Percentiles rank a stretch among this genome's conserved stretches.
These are phyloP conservation scores for Albifimbria verrucaria DNA, from an alignment of 2,329 filamentous ascomycete genomes.

Conservation along the genomic window DNA sequence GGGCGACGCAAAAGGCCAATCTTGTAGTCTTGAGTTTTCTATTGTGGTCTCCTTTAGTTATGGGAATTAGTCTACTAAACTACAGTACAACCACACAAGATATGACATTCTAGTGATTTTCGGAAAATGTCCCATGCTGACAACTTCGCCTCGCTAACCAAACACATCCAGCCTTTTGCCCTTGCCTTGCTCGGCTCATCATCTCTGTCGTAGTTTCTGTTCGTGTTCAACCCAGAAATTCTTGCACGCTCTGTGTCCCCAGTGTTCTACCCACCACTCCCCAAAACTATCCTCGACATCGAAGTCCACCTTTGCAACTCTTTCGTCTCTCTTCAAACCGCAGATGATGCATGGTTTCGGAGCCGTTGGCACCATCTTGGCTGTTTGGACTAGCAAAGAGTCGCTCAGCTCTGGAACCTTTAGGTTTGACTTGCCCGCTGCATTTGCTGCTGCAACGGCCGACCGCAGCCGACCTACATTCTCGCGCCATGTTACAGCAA, in stretches of 20 bases:
- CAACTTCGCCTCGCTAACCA: too few species aligned
- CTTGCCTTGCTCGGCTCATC: too few species aligned
- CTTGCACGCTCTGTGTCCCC: conserved; percentile 75
- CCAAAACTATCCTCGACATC: conserved; percentile 87
- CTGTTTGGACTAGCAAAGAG: conserved; percentile 63
- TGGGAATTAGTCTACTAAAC: too few species aligned
- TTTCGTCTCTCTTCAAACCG: conserved; percentile 83
- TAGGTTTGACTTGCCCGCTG: conserved; percentile 49
- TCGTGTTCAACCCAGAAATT: conserved; percentile 85
- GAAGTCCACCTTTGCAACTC: conserved; percentile 71
- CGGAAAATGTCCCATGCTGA: too few species aligned
- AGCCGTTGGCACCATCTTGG: conserved; percentile 71
- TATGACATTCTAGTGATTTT: too few species aligned
- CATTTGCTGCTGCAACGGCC: conserved; percentile 65
- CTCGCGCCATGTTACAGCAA: conserved; percentile 70
- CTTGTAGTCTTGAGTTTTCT: too few species aligned
- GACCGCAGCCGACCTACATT: conserved; percentile 73
- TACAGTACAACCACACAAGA: too few species aligned
- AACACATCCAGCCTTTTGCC: too few species aligned
- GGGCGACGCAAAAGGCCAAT: too few species aligned
- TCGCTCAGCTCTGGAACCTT: conserved; percentile 69
- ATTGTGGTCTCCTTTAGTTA: too few species aligned
- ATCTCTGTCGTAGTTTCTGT: conserved; percentile 59
- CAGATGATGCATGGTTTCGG: conserved; percentile 78
- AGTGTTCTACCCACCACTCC: conserved; percentile 94